Conservation (phyloP, 495 filamentous ascomycete species). For the Penicillium desertorum region DNA sequence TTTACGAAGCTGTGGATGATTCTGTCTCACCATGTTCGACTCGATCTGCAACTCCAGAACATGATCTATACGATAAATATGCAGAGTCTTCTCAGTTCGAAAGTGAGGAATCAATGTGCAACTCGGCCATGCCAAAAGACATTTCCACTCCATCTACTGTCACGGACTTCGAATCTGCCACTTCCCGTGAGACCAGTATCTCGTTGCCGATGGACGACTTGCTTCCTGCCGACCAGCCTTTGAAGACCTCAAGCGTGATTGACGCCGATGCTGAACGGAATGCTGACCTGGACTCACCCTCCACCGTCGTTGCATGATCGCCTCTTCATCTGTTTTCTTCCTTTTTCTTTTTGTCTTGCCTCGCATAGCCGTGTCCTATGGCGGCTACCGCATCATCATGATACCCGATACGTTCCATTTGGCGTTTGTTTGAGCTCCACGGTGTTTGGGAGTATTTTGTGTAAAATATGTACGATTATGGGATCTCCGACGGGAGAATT, state of each 20-base stretch:
- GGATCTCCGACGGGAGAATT: background rate
- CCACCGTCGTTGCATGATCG: constrained; percentile 16
- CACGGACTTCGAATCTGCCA: constrained; percentile 33
- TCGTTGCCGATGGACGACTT: constrained; percentile 16
- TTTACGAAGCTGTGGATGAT: constrained; percentile 67
- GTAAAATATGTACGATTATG: constrained; percentile 16
- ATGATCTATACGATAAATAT: background rate
- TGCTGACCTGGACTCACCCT: constrained; percentile 5
- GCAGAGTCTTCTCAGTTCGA: constrained; percentile 14
- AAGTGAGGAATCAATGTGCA: constrained; percentile 25
- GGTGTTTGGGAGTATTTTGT: background rate
- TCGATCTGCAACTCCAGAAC: background rate
- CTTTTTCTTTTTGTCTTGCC: constrained; percentile 7
- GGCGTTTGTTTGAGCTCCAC: constrained; percentile 15
- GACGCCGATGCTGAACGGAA: background rate
- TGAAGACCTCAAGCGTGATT: constrained; percentile 5
- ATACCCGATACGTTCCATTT: constrained; percentile 27
- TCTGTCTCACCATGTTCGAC: background rate
- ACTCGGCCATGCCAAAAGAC: constrained; percentile 28
- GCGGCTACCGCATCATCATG: constrained; percentile 21
- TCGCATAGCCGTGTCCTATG: constrained; percentile 7
- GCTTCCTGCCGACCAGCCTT: background rate
- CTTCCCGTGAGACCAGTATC: constrained; percentile 40
- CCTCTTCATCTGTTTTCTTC: constrained; percentile 1
- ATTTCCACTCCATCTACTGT: constrained; percentile 34